Conservation (phyloP, 192 early-diverging fungal species). For the Tieghemiomyces parasiticus region DNA sequence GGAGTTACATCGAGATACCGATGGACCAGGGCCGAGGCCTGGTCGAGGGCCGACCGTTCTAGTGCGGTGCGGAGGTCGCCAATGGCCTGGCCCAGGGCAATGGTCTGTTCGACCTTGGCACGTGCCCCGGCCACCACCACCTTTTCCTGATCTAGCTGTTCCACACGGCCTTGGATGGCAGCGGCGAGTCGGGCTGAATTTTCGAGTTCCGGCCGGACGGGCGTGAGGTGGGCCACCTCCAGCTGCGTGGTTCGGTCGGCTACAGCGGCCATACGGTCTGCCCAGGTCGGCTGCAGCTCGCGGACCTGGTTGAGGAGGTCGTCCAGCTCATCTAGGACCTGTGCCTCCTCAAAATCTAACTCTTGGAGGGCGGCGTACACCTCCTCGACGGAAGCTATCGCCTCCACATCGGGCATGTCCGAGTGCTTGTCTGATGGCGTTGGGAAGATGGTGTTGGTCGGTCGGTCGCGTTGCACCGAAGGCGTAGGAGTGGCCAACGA, state of each 20-base stretch:
- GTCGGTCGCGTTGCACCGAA: no score
- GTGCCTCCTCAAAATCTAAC: background rate
- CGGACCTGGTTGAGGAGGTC: background rate
- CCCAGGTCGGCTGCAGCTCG: background rate
- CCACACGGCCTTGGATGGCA: background rate
- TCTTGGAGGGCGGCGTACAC: background rate
- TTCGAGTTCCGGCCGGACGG: background rate
- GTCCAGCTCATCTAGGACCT: background rate
- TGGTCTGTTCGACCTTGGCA: background rate
- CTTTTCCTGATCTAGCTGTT: constrained; percentile 1
- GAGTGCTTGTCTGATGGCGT: no score
- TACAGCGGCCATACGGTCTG: background rate
- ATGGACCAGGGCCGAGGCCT: constrained; percentile 6
- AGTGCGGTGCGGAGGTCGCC: background rate
- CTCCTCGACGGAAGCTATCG: background rate
- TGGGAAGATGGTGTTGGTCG: no score
- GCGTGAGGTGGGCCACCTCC: background rate
- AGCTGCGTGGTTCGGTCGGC: background rate
- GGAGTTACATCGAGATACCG: background rate
- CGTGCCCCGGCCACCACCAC: background rate
- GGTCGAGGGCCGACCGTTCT: background rate
- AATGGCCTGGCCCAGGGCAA: background rate
- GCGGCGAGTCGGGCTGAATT: background rate
- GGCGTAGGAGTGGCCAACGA: no score
- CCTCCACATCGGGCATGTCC: background rate